These are phyloP conservation scores for Pseudocercospora ulei DNA, from an alignment of 2,329 filamentous ascomycete genomes.

Conservation along the genomic window DNA sequence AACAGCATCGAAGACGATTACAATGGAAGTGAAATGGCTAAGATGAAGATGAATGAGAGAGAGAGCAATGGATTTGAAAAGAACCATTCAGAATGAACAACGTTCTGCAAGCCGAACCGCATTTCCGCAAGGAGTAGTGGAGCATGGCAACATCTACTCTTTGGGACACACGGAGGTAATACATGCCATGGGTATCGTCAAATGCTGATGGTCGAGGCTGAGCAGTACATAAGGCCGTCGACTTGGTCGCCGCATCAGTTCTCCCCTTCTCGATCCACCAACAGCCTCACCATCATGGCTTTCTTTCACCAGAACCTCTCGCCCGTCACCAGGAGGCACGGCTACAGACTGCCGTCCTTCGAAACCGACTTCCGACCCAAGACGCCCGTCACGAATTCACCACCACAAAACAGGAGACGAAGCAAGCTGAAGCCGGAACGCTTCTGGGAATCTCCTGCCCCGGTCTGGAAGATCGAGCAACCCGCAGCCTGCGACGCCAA, in stretches of 20 bases:
- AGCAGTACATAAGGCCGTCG: conserved; percentile 3
- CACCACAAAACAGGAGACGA: conserved; percentile 1
- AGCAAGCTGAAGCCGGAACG: conserved; percentile 4
- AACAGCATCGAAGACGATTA: too few relatives aligned
- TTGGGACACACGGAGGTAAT: conserved; percentile 4
- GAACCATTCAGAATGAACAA: conserved; percentile 3
- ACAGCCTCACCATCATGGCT: not conserved
- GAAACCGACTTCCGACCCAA: conserved; percentile 4
- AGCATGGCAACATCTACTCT: conserved; percentile 3
- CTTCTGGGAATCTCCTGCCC: not conserved
- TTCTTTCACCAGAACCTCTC: conserved; percentile 7
- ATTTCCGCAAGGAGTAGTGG: conserved; percentile 3
- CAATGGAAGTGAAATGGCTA: too few relatives aligned
- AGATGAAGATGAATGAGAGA: too few relatives aligned
- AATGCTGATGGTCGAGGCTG: not conserved
- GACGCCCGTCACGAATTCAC: not conserved
- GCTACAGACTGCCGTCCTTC: not conserved
- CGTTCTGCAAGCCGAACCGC: conserved; percentile 6
- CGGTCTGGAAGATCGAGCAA: conserved; percentile 1
- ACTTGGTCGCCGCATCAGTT: not conserved
- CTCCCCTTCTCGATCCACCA: not conserved
- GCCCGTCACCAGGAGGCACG: conserved; percentile 1
- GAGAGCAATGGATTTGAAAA: not conserved
- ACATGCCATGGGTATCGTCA: not conserved
- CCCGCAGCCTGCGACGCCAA: too few relatives aligned